Evolutionary conservation across 2,329 filamentous ascomycete species (phyloP).

Genomic region (Blastomyces emzantsi): DNA sequence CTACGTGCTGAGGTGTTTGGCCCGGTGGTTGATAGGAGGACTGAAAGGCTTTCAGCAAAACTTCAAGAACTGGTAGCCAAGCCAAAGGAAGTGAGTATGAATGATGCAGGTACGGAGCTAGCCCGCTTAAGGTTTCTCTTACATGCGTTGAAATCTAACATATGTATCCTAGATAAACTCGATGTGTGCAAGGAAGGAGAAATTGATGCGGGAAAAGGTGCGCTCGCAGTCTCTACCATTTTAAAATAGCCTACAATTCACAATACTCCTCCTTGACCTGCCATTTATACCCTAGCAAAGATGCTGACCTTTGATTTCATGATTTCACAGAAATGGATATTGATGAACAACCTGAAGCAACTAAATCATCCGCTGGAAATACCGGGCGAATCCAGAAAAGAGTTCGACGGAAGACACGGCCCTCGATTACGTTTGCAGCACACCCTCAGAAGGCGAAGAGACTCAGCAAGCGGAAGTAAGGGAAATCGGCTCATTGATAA

Average conservation of each 20-base stretch:
- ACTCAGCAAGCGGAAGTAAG: slow-evolving; percentile 27
- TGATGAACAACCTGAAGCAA: slow-evolving; percentile 22
- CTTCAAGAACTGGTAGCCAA: slow-evolving; percentile 71
- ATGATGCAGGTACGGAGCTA: slow-evolving; percentile 20
- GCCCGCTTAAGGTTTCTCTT: slow-evolving; percentile 18
- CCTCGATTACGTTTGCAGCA: slow-evolving; percentile 33
- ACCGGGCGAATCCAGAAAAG: slow-evolving; percentile 34
- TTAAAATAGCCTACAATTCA: not conserved
- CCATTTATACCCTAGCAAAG: not conserved
- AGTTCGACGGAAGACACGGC: slow-evolving; percentile 29
- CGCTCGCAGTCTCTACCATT: slow-evolving; percentile 6
- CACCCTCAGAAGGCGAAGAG: slow-evolving; percentile 27
- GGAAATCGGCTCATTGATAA: not conserved
- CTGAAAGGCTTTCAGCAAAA: slow-evolving; percentile 76
- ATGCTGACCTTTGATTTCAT: slow-evolving; percentile 11
- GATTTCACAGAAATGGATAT: slow-evolving; percentile 33
- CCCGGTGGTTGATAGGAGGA: slow-evolving; percentile 68
- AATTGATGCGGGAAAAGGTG: slow-evolving; percentile 10
- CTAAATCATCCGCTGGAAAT: slow-evolving; percentile 22
- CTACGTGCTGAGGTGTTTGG: slow-evolving; percentile 77
- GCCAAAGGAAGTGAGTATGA: slow-evolving; percentile 46
- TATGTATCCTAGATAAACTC: slow-evolving; percentile 15
- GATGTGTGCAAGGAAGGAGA: slow-evolving; percentile 18
- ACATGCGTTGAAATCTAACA: slow-evolving; percentile 11
- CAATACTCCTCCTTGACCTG: not conserved